phyloP scores from a whole-genome alignment of 768 basidiomycete species.

The Leccinum uliginosum region DNA sequence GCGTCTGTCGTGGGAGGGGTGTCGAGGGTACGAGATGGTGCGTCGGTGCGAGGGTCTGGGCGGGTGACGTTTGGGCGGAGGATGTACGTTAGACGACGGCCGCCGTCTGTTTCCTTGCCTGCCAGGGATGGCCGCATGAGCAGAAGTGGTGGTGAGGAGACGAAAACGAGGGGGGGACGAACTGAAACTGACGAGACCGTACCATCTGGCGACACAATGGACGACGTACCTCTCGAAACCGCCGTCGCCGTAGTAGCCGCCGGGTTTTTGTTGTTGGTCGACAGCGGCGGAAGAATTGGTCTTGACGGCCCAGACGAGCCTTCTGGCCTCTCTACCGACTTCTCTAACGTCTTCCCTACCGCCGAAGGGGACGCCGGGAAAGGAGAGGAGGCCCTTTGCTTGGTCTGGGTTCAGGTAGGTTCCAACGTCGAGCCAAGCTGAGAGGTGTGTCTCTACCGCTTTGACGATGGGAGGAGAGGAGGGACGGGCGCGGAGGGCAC shows the following conservation, averaged over 20 bases:
- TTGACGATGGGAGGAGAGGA: conserved; percentile 54
- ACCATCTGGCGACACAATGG: conserved; percentile 78
- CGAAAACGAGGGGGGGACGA: conserved; percentile 31
- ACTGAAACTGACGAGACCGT: conserved; percentile 82
- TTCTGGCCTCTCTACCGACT: conserved; percentile 57
- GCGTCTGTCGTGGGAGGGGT: conserved; percentile 74
- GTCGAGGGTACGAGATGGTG: conserved; percentile 41
- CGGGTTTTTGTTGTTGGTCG: not conserved
- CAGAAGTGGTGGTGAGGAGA: not conserved
- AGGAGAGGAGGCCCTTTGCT: conserved; percentile 19
- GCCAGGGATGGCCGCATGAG: conserved; percentile 19
- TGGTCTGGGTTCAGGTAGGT: conserved; percentile 52
- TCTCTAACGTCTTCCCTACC: conserved; percentile 56
- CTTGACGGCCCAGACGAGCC: conserved; percentile 67
- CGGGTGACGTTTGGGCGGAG: conserved; percentile 71
- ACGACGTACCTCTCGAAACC: conserved; percentile 77
- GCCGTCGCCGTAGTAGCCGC: conserved; percentile 39
- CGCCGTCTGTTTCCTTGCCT: conserved; percentile 44
- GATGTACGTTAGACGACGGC: conserved; percentile 69
- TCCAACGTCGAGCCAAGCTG: conserved; percentile 61
- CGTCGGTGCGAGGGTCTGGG: conserved; percentile 40
- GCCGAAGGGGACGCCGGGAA: conserved; percentile 47
- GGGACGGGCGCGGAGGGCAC: conserved; percentile 53
- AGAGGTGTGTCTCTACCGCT: conserved; percentile 63
- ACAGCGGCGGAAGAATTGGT: not conserved